Percentiles rank a stretch among this genome's conserved stretches.
Evolutionary conservation across 139 green algal species (phyloP).

Genomic region (Chlorella sp.): DNA sequence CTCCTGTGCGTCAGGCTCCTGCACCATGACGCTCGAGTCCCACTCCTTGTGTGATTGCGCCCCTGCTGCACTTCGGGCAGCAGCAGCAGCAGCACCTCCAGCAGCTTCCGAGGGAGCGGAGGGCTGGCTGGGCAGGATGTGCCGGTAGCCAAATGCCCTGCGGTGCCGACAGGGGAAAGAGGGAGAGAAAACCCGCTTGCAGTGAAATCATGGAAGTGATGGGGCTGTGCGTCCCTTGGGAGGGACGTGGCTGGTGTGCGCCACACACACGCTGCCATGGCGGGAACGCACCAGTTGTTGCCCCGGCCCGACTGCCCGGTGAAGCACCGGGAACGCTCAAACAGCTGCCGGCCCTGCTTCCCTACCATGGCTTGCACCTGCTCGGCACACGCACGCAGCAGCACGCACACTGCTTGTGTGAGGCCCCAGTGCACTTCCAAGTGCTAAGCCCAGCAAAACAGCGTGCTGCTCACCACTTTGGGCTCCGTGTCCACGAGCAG

Average conservation of each 20-base stretch:
- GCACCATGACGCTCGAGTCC: neutral
- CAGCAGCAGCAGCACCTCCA: neutral
- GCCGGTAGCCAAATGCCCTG: constrained; percentile 37
- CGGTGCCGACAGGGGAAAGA: too few relatives aligned
- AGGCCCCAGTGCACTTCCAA: neutral
- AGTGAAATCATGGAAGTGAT: too few relatives aligned
- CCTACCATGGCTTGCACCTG: constrained; percentile 9
- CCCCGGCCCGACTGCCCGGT: constrained; percentile 32
- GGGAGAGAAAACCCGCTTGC: too few relatives aligned
- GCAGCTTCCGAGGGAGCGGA: too few relatives aligned
- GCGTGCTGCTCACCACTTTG: constrained; percentile 26
- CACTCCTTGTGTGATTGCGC: constrained; percentile 8
- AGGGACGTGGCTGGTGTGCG: too few relatives aligned
- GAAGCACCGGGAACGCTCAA: constrained; percentile 21
- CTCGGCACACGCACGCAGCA: too few relatives aligned
- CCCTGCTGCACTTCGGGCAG: constrained; percentile 7
- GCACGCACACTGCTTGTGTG: too few relatives aligned
- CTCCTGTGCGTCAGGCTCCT: neutral
- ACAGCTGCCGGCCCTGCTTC: constrained; percentile 6
- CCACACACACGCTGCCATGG: too few relatives aligned
- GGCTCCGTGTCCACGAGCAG: constrained; percentile 41
- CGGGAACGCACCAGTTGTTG: constrained; percentile 36
- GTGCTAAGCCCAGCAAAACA: neutral
- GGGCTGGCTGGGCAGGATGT: constrained; percentile 7
- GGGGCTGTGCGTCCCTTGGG: too few relatives aligned